Conservation (phyloP, 352 stramenopile species). For the Phytopythium boreale region DNA sequence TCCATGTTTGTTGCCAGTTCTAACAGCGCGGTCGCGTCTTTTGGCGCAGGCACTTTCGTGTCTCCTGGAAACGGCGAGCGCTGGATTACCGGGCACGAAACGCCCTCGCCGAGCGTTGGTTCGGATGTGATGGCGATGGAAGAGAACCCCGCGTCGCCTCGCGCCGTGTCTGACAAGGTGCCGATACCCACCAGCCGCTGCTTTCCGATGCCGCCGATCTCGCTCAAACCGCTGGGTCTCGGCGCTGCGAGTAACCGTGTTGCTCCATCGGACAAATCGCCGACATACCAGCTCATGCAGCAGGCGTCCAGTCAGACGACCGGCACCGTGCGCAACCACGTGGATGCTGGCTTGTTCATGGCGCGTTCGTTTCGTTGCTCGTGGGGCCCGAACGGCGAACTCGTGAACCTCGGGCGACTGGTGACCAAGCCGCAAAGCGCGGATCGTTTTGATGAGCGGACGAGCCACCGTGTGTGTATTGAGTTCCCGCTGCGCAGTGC, state of each 20-base stretch:
- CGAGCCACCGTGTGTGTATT: slow-evolving; percentile 32
- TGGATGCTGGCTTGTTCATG: slow-evolving; percentile 72
- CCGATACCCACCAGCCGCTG: background rate
- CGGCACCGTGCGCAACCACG: slow-evolving; percentile 41
- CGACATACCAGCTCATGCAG: slow-evolving; percentile 70
- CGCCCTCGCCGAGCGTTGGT: background rate
- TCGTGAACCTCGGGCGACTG: slow-evolving; percentile 61
- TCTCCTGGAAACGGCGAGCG: slow-evolving; percentile 10
- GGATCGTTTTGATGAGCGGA: slow-evolving; percentile 16
- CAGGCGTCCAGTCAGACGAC: slow-evolving; percentile 27
- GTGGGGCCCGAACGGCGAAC: slow-evolving; percentile 71
- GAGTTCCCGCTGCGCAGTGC: slow-evolving; percentile 46
- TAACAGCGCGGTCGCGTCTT: slow-evolving; percentile 31
- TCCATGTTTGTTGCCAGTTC: slow-evolving; percentile 30
- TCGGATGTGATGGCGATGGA: background rate
- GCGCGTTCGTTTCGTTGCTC: slow-evolving; percentile 79
- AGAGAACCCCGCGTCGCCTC: slow-evolving; percentile 10
- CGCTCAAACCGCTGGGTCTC: slow-evolving; percentile 35
- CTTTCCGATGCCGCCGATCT: slow-evolving; percentile 9
- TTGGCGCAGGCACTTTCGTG: slow-evolving; percentile 17
- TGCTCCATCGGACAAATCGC: slow-evolving; percentile 38
- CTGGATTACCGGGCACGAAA: slow-evolving; percentile 7
- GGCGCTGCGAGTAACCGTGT: slow-evolving; percentile 25
- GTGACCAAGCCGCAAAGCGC: slow-evolving; percentile 20
- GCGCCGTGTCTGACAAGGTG: background rate